Base-by-base conservation (phyloP, 106 monocot species). In the Triglochin maritima region DNA sequence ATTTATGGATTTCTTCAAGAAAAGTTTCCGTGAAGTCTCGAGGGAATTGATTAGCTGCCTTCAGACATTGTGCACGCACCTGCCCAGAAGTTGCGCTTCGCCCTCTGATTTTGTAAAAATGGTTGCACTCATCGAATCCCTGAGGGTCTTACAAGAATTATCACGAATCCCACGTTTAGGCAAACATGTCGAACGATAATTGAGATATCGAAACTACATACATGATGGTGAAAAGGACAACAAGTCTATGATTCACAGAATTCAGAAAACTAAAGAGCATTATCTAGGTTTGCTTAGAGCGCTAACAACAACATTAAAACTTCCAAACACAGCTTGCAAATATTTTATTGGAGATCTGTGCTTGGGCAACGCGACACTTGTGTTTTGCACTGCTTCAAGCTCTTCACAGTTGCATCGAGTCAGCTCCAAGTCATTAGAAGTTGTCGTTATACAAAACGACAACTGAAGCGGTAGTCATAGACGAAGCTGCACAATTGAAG, bases 401-500 rank as follows among this genome's bases (percentile, higher is more conserved):
- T 79, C 72, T 47, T 17, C 29, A 0, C 72, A 57, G 59, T 60
- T 79, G 17, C 49, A 79, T 17, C 17, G 7, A n/a, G 46, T 78
- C 6, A 17, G 29, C 29, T 29, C 29, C 29, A 29, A 29, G 29
- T 29, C 29, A 29, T 29, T 29, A 29, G 29, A 29, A 29, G 29
- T 29, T n/a, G n/a, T n/a, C n/a, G n/a, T n/a, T n/a, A n/a, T n/a
- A 42, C 4, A 68, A 47, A 49, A 10, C 6, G 44, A 29, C 50
- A 15, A 49, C 72, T 9, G 50, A 73, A 55, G 47, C 65, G 6
- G 52, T 85, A 45, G 44, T 85, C 12, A 67, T 85, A 13, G 85
- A 85, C 58, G 85, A 85, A 57, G 82, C 82, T 57, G 78, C 82
- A n/a, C 78, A 82, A 10, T 62, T 72, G 46, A 76, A 79, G 49